Conservation (phyloP, 306 rosid genomes). For the Astragalus glycyphyllos region DNA sequence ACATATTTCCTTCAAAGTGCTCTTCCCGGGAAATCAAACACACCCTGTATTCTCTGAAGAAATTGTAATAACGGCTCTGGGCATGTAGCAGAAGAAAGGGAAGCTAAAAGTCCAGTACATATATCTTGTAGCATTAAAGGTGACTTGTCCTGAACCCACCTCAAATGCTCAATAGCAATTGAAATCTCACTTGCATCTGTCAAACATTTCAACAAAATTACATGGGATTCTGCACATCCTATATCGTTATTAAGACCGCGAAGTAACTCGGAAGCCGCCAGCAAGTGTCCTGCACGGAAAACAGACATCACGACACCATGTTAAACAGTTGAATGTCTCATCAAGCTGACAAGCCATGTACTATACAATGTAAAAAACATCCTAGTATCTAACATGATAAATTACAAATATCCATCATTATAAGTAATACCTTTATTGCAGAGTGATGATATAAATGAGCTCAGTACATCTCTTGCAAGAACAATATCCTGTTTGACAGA, state of each 20-base stretch:
- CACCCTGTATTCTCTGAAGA: constrained; percentile 59
- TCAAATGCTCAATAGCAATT: constrained; percentile 66
- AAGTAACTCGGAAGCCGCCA: constrained; percentile 72
- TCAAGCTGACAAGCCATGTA: constrained; percentile 24
- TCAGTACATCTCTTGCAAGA: constrained; percentile 63
- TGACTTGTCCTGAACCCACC: constrained; percentile 59
- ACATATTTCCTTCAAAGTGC: constrained; percentile 38
- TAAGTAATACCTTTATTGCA: constrained; percentile 66
- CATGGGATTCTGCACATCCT: constrained; percentile 58
- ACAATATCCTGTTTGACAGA: constrained; percentile 60
- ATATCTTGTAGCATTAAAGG: constrained; percentile 60
- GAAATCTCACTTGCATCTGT: constrained; percentile 65
- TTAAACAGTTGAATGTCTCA: neutral
- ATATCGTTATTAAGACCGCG: constrained; percentile 52
- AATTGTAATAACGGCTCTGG: constrained; percentile 60
- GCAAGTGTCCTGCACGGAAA: constrained; percentile 64
- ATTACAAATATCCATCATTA: neutral
- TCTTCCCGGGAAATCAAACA: constrained; percentile 41
- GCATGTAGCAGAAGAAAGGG: constrained; percentile 65
- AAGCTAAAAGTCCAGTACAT: constrained; percentile 61
- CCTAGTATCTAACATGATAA: neutral
- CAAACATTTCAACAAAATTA: constrained; percentile 65
- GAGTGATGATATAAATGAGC: constrained; percentile 54
- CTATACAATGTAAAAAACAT: constrained; percentile 21
- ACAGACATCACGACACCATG: constrained; percentile 13